These are phyloP conservation scores for Claviceps sp. DNA, from an alignment of 2,329 filamentous ascomycete species.

Conservation along the genomic window DNA sequence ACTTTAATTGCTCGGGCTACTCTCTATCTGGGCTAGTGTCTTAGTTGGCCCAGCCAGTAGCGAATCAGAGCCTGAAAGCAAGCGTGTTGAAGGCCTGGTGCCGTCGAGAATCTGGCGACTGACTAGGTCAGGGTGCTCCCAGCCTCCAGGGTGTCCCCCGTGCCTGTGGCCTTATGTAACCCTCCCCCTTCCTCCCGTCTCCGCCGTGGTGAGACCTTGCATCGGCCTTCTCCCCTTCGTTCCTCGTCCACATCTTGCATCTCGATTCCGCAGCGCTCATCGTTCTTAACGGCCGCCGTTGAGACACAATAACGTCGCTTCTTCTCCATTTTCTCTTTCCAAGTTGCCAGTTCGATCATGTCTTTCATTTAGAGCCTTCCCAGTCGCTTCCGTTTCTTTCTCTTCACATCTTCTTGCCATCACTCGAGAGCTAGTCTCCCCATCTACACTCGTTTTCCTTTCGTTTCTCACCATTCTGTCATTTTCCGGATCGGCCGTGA, in stretches of 20 bases:
- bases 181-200: constrained; percentile 4
- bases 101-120: background rate
- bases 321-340: constrained; percentile 8
- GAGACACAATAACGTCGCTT: constrained; percentile 6
- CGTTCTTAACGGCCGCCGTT: constrained; percentile 6
- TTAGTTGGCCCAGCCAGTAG: background rate
- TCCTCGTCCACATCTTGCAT: background rate
- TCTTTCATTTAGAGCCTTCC: constrained; percentile 17
- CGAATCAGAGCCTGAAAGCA: background rate
- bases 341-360: constrained; percentile 20
- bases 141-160: too few species aligned
- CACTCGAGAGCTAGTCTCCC: constrained; percentile 11
- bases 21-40: background rate
- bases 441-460: constrained; percentile 15
- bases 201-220: constrained; percentile 9
- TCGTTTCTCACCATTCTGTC: background rate
- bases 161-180: background rate
- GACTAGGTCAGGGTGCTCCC: background rate
- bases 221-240: constrained; percentile 7
- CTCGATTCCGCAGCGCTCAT: constrained; percentile 1
- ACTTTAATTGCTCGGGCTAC: background rate
- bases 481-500: background rate
- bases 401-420: background rate
- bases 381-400: constrained; percentile 5
- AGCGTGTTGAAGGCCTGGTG: background rate